A percentile compares a stretch with the other conserved stretches of the same genome.
phyloP scores from a whole-genome alignment of 2,329 filamentous ascomycete species.

The Gliomastix tumulicola region DNA sequence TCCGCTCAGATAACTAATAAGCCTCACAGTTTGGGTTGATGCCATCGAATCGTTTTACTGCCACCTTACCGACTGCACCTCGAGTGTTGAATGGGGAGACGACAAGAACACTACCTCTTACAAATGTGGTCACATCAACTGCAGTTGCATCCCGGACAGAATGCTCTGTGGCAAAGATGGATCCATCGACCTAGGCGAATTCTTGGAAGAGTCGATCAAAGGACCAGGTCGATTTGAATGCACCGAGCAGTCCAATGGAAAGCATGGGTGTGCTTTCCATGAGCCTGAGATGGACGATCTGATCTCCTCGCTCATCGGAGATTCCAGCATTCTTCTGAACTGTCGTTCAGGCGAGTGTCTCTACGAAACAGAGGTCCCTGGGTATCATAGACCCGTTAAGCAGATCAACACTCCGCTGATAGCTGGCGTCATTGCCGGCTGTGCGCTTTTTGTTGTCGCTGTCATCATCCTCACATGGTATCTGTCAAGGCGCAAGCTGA shows the following conservation, averaged over 20 bases:
- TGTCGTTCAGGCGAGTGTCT: conserved; percentile 89
- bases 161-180: conserved; percentile 92
- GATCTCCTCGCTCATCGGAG: conserved; percentile 84
- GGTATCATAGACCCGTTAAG: conserved; percentile 82
- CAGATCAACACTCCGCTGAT: conserved; percentile 96
- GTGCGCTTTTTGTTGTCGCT: conserved; percentile 80
- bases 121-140: conserved; percentile 76
- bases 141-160: conserved; percentile 79
- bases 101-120: conserved; percentile 77
- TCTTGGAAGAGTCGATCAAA: conserved; percentile 73
- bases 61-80: conserved; percentile 73
- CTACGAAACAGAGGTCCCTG: conserved; percentile 86
- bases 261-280: conserved; percentile 70
- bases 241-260: conserved; percentile 54
- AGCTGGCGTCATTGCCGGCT: conserved; percentile 82
- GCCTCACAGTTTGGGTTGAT: conserved; percentile 93
- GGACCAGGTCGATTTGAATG: conserved; percentile 84
- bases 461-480: conserved; percentile 84
- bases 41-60: conserved; percentile 95
- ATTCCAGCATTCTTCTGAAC: conserved; percentile 76
- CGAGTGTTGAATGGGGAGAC: conserved; percentile 60
- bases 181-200: conserved; percentile 87
- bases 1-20: too few relatives aligned
- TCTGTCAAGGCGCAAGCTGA: conserved; percentile 66
- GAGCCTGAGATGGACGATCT: conserved; percentile 91